These are phyloP conservation scores for Cydonia oblonga DNA, from an alignment of 331 rosid genomes.

Conservation along the genomic window DNA sequence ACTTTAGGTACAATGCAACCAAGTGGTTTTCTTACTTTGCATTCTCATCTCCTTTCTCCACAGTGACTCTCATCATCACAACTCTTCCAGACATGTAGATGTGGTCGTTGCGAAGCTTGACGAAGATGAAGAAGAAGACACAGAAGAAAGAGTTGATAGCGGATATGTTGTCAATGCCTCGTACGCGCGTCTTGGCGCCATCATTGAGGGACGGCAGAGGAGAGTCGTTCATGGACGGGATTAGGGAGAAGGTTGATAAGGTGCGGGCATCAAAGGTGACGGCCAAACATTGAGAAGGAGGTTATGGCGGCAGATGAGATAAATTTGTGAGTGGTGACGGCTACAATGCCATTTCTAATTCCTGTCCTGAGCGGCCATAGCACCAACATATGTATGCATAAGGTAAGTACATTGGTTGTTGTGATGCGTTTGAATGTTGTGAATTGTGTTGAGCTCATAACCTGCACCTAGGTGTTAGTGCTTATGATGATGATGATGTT, in stretches of 20 bases:
- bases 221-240: conserved; percentile 21
- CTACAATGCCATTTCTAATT: background rate
- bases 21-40: too few species aligned
- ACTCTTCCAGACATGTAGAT: conserved; percentile 46
- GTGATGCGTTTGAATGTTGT: too few species aligned
- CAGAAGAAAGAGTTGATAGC: conserved; percentile 67
- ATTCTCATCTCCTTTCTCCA: too few species aligned
- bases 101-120: conserved; percentile 92
- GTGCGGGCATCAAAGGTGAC: background rate
- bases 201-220: conserved; percentile 43
- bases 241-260: background rate
- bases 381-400: too few species aligned
- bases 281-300: background rate
- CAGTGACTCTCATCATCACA: too few species aligned
- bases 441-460: too few species aligned
- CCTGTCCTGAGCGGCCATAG: too few species aligned
- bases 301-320: background rate
- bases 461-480: too few species aligned
- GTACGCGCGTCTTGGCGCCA: conserved; percentile 21
- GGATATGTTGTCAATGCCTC: conserved; percentile 56
- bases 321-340: background rate
- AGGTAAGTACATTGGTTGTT: too few species aligned
- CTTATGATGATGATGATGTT: too few species aligned
- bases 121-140: conserved; percentile 59
- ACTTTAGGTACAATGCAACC: too few species aligned